Base-by-base conservation (phyloP, 148 eudicot species). In the Chenopodium album region DNA sequence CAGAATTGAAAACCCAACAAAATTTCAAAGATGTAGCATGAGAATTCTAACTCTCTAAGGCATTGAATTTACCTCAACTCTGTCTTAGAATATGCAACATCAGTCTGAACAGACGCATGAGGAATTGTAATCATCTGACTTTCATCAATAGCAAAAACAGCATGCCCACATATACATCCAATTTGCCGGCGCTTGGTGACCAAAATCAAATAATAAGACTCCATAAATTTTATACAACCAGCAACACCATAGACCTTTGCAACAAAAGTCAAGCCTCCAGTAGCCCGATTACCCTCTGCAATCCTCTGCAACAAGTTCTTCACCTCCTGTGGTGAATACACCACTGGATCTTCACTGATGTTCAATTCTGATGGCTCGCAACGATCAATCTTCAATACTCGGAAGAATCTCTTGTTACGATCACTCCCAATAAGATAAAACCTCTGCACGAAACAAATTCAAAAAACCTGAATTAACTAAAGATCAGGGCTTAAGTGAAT, bases 81-180 rank as follows among this genome's bases (percentile, higher is more conserved):
- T 44, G 93, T 90, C 88, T 96, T 94, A 46, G 98, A 96, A 87
- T 92, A 91, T 71, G 99, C 97, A 72, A 87, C 78, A 76, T 96
- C 98, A 37, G 97, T 90, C 88, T 90, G 97, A 82, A 96, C 88
- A 28, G 99, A 89, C 28, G 87, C 87, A 82, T 94, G 98, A 13
- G 99, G 99, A 78, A 96, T 92, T 29, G 95, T 88, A n/a, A 96
- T 91, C 81, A 96, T 82, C 79, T 96, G 98, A 84, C 91, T 94
- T 86, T 96, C 98, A 69, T 92, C 95, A 85, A 96, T 96, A 66
- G 92, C 78, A 82, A 94, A 96, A 65, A 96, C 90, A n/a, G 98
- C 95, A 91, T 96, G 98, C 72, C 99, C 99, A 87, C 99, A 94
- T 73, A 96, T 87, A 71, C 89, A 88, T 71, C 99, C 99, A 85